Percentiles rank a stretch among this genome's conserved stretches.
These are phyloP conservation scores for Asterochloris sp. DNA, from an alignment of 139 green algal genomes.

Conservation along the genomic window DNA sequence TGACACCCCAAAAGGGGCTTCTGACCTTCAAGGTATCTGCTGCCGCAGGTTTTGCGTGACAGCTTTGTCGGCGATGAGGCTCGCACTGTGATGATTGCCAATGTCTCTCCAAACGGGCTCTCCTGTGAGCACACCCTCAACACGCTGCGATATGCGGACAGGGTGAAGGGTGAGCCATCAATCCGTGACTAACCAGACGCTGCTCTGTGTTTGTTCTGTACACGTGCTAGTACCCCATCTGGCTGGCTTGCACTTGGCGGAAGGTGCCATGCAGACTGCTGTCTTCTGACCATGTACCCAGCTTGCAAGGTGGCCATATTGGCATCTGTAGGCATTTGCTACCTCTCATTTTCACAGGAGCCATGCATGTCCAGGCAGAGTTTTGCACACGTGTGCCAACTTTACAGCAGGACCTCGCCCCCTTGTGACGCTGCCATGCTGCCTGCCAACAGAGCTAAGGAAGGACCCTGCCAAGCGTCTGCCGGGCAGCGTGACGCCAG, in stretches of 20 bases:
- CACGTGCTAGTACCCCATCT: too few species aligned
- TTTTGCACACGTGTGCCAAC: too few species aligned
- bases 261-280: background rate
- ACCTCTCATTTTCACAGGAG: too few species aligned
- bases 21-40: background rate
- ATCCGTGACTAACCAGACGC: too few species aligned
- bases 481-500: constrained; percentile 56
- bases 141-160: constrained; percentile 95
- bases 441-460: constrained; percentile 51
- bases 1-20: background rate
- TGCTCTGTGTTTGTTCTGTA: too few species aligned
- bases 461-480: constrained; percentile 64
- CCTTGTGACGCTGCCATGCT: too few species aligned
- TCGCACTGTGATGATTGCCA: constrained; percentile 98
- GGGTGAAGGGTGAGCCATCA: constrained; percentile 71
- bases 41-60: constrained; percentile 41
- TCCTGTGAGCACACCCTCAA: constrained; percentile 98
- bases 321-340: too few species aligned
- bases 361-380: too few species aligned
- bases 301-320: too few species aligned
- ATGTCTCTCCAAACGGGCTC: constrained; percentile 81
- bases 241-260: background rate
- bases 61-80: constrained; percentile 64
- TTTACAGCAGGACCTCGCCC: too few species aligned
- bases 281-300: too few species aligned